Conservation (phyloP, 2,329 filamentous ascomycete species). For the Aspergillus latus region DNA sequence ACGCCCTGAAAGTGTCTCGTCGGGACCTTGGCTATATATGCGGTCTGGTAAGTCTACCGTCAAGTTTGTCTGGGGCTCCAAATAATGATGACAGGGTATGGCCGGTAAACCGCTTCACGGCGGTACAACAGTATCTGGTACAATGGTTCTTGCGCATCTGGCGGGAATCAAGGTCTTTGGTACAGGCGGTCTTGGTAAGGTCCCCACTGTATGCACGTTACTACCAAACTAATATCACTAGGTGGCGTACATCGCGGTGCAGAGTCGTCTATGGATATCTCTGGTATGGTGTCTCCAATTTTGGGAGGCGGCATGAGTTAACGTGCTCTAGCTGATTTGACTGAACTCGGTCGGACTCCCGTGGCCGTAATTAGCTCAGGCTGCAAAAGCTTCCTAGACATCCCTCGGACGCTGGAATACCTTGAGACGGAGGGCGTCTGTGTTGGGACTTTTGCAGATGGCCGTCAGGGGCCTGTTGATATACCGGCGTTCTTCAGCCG, state of each 20-base stretch:
- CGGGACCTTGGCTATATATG: slow-evolving; percentile 81
- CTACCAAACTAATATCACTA: slow-evolving; percentile 23
- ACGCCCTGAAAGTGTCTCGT: slow-evolving; percentile 78
- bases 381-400: slow-evolving; percentile 95
- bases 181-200: slow-evolving; percentile 75
- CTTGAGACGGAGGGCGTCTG: slow-evolving; percentile 70
- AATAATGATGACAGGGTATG: slow-evolving; percentile 52
- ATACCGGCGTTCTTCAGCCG: slow-evolving; percentile 93
- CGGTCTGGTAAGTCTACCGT: slow-evolving; percentile 61
- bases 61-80: background rate
- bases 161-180: slow-evolving; percentile 92
- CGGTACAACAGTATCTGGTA: slow-evolving; percentile 90
- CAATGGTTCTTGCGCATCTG: slow-evolving; percentile 82
- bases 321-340: slow-evolving; percentile 70
- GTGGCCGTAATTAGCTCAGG: slow-evolving; percentile 87
- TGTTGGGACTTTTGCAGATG: slow-evolving; percentile 88
- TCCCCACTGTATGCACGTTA: background rate
- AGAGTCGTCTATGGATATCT: slow-evolving; percentile 85
- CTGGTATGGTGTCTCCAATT: slow-evolving; percentile 42
- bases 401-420: slow-evolving; percentile 82
- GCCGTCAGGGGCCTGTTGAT: slow-evolving; percentile 68
- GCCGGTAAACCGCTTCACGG: slow-evolving; percentile 71
- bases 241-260: slow-evolving; percentile 88
- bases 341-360: slow-evolving; percentile 84
- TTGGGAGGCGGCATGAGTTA: background rate